phyloP scores from a whole-genome alignment of 805 yeast species.

The Ogataea henricii region DNA sequence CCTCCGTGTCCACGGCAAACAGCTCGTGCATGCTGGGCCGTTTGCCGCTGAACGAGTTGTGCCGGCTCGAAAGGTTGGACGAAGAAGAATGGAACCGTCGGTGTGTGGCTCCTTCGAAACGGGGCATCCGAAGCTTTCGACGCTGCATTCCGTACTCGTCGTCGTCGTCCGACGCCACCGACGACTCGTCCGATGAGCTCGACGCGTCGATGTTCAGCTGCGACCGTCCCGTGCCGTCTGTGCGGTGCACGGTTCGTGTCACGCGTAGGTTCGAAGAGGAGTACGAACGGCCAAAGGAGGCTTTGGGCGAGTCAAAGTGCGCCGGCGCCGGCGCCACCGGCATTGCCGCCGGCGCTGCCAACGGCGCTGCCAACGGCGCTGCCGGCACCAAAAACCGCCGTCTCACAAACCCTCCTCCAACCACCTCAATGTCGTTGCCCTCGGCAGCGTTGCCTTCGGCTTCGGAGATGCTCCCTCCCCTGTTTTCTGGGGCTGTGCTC shows the following conservation, averaged over 20 bases:
- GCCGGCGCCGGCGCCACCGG: not conserved
- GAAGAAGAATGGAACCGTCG: conserved; percentile 17
- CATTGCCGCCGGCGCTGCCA: not conserved
- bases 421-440: too few relatives aligned
- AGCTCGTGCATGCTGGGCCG: conserved; percentile 19
- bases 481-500: not conserved
- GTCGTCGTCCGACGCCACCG: conserved; percentile 15
- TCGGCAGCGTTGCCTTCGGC: too few relatives aligned
- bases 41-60: conserved; percentile 19
- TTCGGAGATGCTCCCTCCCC: too few relatives aligned
- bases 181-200: conserved; percentile 8
- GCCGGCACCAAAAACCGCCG: too few relatives aligned
- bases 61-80: conserved; percentile 19
- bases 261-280: conserved; percentile 24
- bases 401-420: too few relatives aligned
- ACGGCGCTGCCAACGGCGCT: too few relatives aligned
- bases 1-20: conserved; percentile 12
- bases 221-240: conserved; percentile 5
- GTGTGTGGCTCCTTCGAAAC: conserved; percentile 4
- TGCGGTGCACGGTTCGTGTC: conserved; percentile 17
- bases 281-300: conserved; percentile 20
- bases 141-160: conserved; percentile 11
- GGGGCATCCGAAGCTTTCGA: conserved; percentile 1
- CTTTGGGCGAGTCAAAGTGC: conserved; percentile 25
- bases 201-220: conserved; percentile 13